phyloP scores from a whole-genome alignment of 2,329 filamentous ascomycete genomes.

The Exophiala phaeomuriformis region DNA sequence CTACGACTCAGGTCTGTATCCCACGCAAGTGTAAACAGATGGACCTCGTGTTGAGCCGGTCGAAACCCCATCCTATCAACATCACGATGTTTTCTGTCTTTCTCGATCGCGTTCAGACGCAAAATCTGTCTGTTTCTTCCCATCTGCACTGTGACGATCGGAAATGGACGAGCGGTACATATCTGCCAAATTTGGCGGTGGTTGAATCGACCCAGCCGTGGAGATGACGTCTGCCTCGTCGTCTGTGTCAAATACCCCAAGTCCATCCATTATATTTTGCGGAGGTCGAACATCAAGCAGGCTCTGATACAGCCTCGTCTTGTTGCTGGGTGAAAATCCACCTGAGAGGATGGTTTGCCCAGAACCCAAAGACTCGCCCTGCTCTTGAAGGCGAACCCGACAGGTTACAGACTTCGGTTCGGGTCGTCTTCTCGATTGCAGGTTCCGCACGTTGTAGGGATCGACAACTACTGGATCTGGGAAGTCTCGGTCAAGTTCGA shows the following conservation, averaged over 20 bases:
- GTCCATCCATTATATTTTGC: conserved; percentile 5
- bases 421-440: conserved; percentile 18
- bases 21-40: too few species aligned
- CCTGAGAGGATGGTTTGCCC: conserved; percentile 14
- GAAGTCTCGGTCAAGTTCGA: conserved; percentile 17
- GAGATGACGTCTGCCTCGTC: conserved; percentile 7
- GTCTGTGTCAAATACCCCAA: conserved; percentile 14
- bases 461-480: conserved; percentile 20
- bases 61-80: too few species aligned
- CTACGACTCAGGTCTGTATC: too few species aligned
- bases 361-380: neutral
- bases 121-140: neutral
- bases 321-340: conserved; percentile 14
- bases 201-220: conserved; percentile 11
- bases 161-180: conserved; percentile 7
- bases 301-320: conserved; percentile 16
- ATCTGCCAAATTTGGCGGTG: conserved; percentile 5
- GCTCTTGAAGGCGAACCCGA: neutral
- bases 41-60: too few species aligned
- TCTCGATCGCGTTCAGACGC: too few species aligned
- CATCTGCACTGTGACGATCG: neutral
- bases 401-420: conserved; percentile 19
- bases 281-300: conserved; percentile 12
- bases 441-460: conserved; percentile 25
- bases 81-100: too few species aligned